Evolutionary conservation across 2,329 filamentous ascomycete genomes (phyloP), one percentile per base, ranked within the genome.

Genomic region (Eutypella sp.): DNA sequence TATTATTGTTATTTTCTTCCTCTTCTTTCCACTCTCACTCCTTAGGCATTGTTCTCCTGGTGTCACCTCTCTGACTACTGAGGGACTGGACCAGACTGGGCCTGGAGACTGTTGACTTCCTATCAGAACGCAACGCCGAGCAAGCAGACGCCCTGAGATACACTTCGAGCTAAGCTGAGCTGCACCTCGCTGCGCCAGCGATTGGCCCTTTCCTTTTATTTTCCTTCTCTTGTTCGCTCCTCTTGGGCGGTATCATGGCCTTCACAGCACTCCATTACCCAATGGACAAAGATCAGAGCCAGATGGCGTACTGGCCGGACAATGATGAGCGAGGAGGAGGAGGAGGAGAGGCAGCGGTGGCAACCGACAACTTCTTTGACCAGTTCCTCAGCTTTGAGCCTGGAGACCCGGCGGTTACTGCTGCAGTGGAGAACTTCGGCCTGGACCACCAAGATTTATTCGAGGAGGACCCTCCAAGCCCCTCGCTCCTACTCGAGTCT

Each of bases 341-440:
- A n/a, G n/a, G n/a, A n/a, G n/a, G n/a, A n/a, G n/a, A n/a, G n/a
- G n/a, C 43, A 39, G 31, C 44, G 40, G 51, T 55, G 51, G 45
- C 57, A 42, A 51, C 45, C 25, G 61, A 63, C 15, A 57, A 57
- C 47, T 59, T 63, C 59, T 63, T 63, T 60, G 62, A 65, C 34
- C 58, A 64, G 36, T 65, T 57, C 41, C 40, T 64, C 42, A 61
- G 55, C 57, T 65, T 63, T 59, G 62, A 65, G 31, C 9, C 47
- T 18, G 53, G 52, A 39, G 62, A 63, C 47, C 49, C 51, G 25
- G 23, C 52, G 31, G 44, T 43, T n/a, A 44, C 55, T 36, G 49
- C 46, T 22, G 29, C n/a, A n/a, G n/a, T n/a, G n/a, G n/a, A n/a
- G n/a, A n/a, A n/a, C n/a, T n/a, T 33, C 11, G 47, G 49, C 37